Evolutionary conservation across 2,329 filamentous ascomycete species (phyloP), one percentile per base, ranked within the genome.

Genomic region (Aureobasidium pullulans): DNA sequence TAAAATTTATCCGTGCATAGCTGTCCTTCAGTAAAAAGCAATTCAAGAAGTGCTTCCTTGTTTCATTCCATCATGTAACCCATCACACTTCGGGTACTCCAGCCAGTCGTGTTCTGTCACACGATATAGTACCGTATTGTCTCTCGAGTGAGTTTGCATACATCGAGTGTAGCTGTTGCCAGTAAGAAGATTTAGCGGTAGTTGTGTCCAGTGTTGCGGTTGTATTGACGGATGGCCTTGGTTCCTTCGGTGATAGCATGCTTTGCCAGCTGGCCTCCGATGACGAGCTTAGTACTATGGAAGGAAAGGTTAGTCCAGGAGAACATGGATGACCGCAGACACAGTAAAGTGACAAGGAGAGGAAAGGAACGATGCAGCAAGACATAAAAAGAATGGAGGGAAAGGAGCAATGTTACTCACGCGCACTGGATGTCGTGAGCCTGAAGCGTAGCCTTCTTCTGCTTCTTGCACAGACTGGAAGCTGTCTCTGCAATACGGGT

Each of bases 381-480:
- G 39, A n/a, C 6, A 28, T 15, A 31, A 28, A 6, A 16, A n/a
- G 34, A 7, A n/a, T 2, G 31, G 34, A 16, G 2, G 6, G 28
- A 15, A 31, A 40, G 23, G 2, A 11, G 10, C 5, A 7, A 37
- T 37, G 36, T 34, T 3, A 49, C 54, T 40, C 34, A 58, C 54
- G 54, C 54, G 13, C 34, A 23, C 16, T 49, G 54, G 7, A 58
- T 42, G 6, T 58, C 54, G 11, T 42, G 43, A 29, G 54, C 54
- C n/a, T n/a, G 15, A 1, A 58, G 37, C 0, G 44, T 58, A 4
- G 34, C 1, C 5, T 36, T 39, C 32, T 49, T 58, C 23, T 32
- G 10, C 16, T 58, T 58, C 54, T 58, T 58, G 54, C 54, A 58
- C n/a, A 58, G n/a, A 15, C 32, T 31, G 1, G 7, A 29, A 9